Conservation (phyloP, 2,329 filamentous ascomycete species). For the Diaporthe sp. region DNA sequence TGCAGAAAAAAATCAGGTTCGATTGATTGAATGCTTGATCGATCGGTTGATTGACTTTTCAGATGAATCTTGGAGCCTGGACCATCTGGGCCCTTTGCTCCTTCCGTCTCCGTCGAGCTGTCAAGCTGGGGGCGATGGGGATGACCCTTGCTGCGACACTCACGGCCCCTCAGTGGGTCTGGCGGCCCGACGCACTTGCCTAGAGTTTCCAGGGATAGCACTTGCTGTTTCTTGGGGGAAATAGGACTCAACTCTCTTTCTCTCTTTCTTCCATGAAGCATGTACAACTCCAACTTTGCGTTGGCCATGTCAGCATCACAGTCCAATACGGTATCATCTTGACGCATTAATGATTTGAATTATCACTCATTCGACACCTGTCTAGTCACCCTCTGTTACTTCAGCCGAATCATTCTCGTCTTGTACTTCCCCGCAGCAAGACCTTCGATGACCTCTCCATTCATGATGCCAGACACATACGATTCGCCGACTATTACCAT, state of each 20-base stretch:
- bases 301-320: neutral
- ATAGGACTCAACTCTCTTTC: neutral
- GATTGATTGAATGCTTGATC: neutral
- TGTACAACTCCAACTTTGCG: neutral
- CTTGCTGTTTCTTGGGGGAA: neutral
- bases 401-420: neutral
- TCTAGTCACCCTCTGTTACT: neutral
- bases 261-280: neutral
- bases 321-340: neutral
- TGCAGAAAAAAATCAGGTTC: neutral
- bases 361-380: neutral
- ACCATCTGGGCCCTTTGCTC: neutral
- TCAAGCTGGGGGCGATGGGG: neutral
- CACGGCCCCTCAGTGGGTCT: constrained; percentile 22
- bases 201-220: neutral
- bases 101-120: neutral
- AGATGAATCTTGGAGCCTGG: neutral
- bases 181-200: constrained; percentile 20
- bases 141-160: constrained; percentile 9
- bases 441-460: neutral
- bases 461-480: neutral
- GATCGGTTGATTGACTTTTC: constrained; percentile 38
- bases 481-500: neutral
- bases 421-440: neutral
- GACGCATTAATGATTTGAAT: neutral